phyloP scores from a whole-genome alignment of 345 rosid genomes.

The Linum usitatissimum region DNA sequence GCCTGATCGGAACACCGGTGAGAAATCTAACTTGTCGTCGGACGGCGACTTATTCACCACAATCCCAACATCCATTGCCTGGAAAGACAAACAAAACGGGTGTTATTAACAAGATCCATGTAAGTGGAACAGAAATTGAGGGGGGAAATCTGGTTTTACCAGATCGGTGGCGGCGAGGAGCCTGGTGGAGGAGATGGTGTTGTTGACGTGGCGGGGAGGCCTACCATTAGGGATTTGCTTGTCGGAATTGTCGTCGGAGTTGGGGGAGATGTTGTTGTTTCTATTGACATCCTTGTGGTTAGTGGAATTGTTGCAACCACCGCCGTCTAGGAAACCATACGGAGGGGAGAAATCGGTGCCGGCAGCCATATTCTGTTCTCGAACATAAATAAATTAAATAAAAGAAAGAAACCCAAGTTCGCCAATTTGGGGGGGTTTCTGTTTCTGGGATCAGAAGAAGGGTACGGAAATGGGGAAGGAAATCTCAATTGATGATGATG shows the following conservation, averaged over 20 bases:
- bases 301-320: not conserved
- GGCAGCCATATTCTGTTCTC: not conserved
- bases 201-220: not conserved
- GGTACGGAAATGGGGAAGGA: no score
- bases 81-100: slow-evolving; percentile 9
- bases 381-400: not conserved
- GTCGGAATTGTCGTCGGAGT: not conserved
- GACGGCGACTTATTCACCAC: slow-evolving; percentile 38
- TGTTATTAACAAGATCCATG: not conserved
- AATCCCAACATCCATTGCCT: slow-evolving; percentile 56
- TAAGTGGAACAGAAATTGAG: not conserved
- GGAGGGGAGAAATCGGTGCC: not conserved
- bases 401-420: not conserved
- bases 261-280: not conserved
- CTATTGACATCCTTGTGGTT: not conserved
- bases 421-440: no score
- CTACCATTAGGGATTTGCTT: not conserved
- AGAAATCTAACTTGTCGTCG: slow-evolving; percentile 42
- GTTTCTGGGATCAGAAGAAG: no score
- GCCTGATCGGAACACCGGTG: slow-evolving; percentile 69
- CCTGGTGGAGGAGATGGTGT: not conserved
- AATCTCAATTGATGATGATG: no score
- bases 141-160: not conserved
- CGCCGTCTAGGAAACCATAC: not conserved
- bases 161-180: not conserved